Conservation (phyloP, 257 asterid genomes). For the Lycium ferocissimum region DNA sequence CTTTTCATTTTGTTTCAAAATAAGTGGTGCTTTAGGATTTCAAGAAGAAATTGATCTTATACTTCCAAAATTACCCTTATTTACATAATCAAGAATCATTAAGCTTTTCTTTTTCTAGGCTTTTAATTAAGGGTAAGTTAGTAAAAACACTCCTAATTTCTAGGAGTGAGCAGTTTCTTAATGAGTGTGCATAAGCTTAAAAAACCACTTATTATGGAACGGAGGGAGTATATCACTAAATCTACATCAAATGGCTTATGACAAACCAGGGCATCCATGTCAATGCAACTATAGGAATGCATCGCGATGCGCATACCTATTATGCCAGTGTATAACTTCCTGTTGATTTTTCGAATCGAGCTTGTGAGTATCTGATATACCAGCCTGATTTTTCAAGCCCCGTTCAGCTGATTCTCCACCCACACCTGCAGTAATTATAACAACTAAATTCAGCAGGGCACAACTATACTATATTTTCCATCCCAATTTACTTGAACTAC, state of each 20-base stretch:
- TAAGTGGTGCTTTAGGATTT: no score
- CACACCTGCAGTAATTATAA: constrained; percentile 46
- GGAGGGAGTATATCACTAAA: no score
- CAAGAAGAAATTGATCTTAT: no score
- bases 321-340: constrained; percentile 95
- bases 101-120: no score
- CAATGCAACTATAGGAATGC: neutral
- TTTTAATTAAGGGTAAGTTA: no score
- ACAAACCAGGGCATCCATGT: neutral
- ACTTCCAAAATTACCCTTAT: no score
- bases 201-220: no score
- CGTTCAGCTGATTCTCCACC: constrained; percentile 56
- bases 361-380: constrained; percentile 66
- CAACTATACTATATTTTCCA: neutral
- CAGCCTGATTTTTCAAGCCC: constrained; percentile 61
- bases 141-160: no score
- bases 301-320: constrained; percentile 53
- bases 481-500: constrained; percentile 9
- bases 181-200: no score
- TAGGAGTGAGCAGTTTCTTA: no score
- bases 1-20: no score
- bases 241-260: neutral
- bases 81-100: no score
- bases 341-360: constrained; percentile 76
- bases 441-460: neutral